These are phyloP conservation scores for Mucor lusitanicus DNA, from an alignment of 371 early-diverging fungal species.

Conservation along the genomic window DNA sequence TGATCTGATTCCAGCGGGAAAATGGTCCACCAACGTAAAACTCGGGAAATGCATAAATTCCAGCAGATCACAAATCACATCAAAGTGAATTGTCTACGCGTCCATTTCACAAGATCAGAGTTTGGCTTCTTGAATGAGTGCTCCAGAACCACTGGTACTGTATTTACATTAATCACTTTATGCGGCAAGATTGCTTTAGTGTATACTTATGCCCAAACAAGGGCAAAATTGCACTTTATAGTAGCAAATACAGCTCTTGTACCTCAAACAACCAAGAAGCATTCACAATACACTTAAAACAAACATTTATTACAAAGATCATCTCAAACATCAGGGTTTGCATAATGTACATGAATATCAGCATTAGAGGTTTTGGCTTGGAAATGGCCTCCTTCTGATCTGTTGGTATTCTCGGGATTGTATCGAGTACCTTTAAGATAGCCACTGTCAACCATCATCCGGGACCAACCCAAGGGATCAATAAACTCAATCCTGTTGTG, in stretches of 20 bases:
- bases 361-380: background rate
- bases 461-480: background rate
- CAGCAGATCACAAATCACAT: background rate
- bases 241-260: too few species aligned
- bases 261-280: background rate
- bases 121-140: too few species aligned
- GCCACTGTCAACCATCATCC: background rate
- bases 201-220: too few species aligned
- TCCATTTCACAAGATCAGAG: background rate
- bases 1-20: background rate
- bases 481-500: background rate
- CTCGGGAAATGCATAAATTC: background rate
- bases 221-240: too few species aligned
- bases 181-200: too few species aligned
- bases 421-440: background rate
- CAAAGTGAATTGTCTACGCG: background rate
- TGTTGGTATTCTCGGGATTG: background rate
- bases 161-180: background rate
- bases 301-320: background rate
- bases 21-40: background rate
- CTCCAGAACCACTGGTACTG: too few species aligned
- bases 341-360: background rate
- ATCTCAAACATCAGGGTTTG: background rate
- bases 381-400: background rate
- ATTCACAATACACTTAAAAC: background rate